Evolutionary conservation across 805 yeast genomes (phyloP), one percentile per base, ranked within the genome.

Genomic region (Yarrowia keelungensis): DNA sequence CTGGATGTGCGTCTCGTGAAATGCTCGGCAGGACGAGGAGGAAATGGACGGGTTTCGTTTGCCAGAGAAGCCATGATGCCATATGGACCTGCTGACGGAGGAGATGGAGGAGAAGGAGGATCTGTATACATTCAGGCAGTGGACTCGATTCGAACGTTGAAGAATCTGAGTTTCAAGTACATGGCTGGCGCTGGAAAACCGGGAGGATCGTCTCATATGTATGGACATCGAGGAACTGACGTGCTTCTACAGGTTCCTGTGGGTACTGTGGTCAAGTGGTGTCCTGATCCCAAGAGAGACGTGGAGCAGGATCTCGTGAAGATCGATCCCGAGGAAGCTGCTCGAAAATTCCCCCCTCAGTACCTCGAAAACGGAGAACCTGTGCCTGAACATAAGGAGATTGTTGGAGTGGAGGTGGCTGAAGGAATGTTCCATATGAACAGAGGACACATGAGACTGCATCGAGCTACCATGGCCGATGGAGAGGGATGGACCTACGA

Each of bases 31-130:
- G 99, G 99, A 0, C 82, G 80, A 49, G 99, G 99, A 22, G 99
- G 99, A 1, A 83, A 89, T 75, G 99, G 99, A 8, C 82, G 85
- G 41, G 89, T 92, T 0, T 89, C 98, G 0, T 95, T 95, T 78
- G 84, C 88, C 70, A 82, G 97, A 72, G 98, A 92, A 72, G 90
- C 97, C 3, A 91, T 92, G 49, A 79, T 91, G 51, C 83, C 97
- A 0, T 83, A 84, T 19, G 99, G 99, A 0, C 98, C 99, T 0
- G 97, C 99, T 0, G 97, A 93, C 77, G 99, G 99, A n/a, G 99
- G 99, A 10, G 98, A 95, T 79, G 99, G 99, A 39, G 99, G 98
- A 5, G 80, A 83, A 70, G 99, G 99, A 26, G 99, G 99, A 2
- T 83, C 88, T 67, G 84, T 95, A 2, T 94, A 89, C 75, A 86